Percentiles rank a stretch among this genome's conserved stretches.
These are phyloP conservation scores for Colletotrichum lini DNA, from an alignment of 2,329 filamentous ascomycete species.

Conservation along the genomic window DNA sequence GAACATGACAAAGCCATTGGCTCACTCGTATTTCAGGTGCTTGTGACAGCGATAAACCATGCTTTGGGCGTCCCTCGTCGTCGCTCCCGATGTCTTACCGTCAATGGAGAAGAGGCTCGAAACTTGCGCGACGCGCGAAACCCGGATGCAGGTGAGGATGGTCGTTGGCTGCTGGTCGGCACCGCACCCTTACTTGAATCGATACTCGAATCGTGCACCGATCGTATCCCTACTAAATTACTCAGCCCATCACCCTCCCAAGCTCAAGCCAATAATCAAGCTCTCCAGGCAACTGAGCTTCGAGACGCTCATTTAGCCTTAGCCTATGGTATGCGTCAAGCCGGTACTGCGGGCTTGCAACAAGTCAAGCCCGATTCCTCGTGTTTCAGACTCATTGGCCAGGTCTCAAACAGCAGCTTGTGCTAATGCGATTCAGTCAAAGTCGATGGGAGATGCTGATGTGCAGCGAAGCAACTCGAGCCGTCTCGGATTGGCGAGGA, in stretches of 20 bases:
- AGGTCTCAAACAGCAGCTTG: constrained; percentile 2
- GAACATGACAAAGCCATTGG: constrained; percentile 33
- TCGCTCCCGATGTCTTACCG: constrained; percentile 8
- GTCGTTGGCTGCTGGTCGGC: constrained; percentile 25
- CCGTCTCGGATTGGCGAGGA: constrained; percentile 24
- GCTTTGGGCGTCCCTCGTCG: constrained; percentile 8
- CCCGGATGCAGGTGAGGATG: constrained; percentile 28
- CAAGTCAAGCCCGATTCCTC: constrained; percentile 17
- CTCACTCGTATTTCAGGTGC: constrained; percentile 26
- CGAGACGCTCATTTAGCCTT: constrained; percentile 27
- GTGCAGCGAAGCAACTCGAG: constrained; percentile 20
- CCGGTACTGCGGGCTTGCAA: not conserved
- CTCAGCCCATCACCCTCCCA: constrained; percentile 22
- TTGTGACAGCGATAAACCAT: constrained; percentile 41
- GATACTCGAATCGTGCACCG: constrained; percentile 39
- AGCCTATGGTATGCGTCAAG: constrained; percentile 14
- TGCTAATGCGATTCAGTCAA: constrained; percentile 27
- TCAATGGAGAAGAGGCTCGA: constrained; percentile 9
- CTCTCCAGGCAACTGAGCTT: constrained; percentile 15
- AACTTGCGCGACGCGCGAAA: constrained; percentile 13
- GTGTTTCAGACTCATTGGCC: constrained; percentile 17
- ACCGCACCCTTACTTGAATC: constrained; percentile 32
- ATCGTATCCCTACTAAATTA: constrained; percentile 31
- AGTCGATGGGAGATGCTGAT: constrained; percentile 7
- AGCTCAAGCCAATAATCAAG: constrained; percentile 27